Evolutionary conservation across 768 basidiomycete species (phyloP).

Genomic region (Leucocoprinus sp.): DNA sequence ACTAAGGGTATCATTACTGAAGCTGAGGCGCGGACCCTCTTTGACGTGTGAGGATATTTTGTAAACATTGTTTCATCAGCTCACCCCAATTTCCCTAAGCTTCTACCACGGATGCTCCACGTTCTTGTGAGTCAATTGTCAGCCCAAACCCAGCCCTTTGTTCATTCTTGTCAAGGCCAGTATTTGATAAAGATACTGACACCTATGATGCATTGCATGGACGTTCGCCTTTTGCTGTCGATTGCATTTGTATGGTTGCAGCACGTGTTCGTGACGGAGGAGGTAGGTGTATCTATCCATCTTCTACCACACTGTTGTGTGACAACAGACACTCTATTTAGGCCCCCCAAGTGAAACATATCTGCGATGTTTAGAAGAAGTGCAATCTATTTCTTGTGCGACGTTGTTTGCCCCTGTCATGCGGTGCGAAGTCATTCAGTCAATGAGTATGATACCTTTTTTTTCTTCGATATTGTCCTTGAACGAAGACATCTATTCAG

Average conservation of each 20-base stretch:
- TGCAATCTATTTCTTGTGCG: slow-evolving; percentile 75
- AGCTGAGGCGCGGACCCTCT: slow-evolving; percentile 77
- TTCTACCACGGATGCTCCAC: slow-evolving; percentile 90
- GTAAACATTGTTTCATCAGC: slow-evolving; percentile 9
- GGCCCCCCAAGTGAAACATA: slow-evolving; percentile 71
- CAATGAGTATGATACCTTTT: slow-evolving; percentile 64
- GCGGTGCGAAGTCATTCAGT: slow-evolving; percentile 83
- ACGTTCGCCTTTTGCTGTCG: slow-evolving; percentile 88
- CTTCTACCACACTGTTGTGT: neutral
- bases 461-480: neutral
- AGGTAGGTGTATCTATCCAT: slow-evolving; percentile 35
- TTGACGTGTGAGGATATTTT: slow-evolving; percentile 58
- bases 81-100: slow-evolving; percentile 31
- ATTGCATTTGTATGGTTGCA: slow-evolving; percentile 91
- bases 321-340: slow-evolving; percentile 22
- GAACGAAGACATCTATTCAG: slow-evolving; percentile 27
- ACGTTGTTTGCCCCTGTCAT: slow-evolving; percentile 84
- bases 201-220: slow-evolving; percentile 81
- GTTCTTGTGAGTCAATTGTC: slow-evolving; percentile 16
- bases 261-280: slow-evolving; percentile 87
- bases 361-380: slow-evolving; percentile 69
- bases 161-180: slow-evolving; percentile 38
- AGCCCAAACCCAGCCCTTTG: slow-evolving; percentile 43
- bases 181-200: slow-evolving; percentile 78
- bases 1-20: slow-evolving; percentile 77